phyloP scores from a whole-genome alignment of 1,284 basidiomycete species.

The Tilletia horrida region DNA sequence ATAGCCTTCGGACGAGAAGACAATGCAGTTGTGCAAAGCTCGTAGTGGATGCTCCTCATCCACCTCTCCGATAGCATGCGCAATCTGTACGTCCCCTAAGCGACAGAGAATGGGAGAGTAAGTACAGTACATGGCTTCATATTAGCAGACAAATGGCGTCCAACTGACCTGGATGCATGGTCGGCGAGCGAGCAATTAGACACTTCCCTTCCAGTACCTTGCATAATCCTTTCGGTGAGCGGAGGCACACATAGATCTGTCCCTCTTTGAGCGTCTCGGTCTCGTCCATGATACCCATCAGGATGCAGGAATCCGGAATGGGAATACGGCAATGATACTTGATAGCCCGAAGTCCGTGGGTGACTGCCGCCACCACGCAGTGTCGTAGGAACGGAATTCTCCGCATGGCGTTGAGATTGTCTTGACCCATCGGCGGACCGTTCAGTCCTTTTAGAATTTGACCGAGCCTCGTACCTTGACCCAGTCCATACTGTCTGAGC shows the following conservation, averaged over 20 bases:
- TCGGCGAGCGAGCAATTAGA: constrained; percentile 34
- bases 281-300: constrained; percentile 69
- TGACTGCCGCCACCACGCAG: constrained; percentile 62
- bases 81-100: constrained; percentile 27
- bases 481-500: constrained; percentile 62
- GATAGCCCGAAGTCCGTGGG: constrained; percentile 66
- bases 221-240: constrained; percentile 19
- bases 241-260: constrained; percentile 32
- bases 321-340: constrained; percentile 68
- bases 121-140: not conserved
- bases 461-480: constrained; percentile 60
- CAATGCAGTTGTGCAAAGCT: constrained; percentile 31
- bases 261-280: constrained; percentile 24
- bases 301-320: constrained; percentile 65
- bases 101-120: not conserved
- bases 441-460: constrained; percentile 61
- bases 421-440: constrained; percentile 61
- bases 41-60: constrained; percentile 28
- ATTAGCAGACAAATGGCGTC: too few relatives aligned
- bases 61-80: constrained; percentile 26
- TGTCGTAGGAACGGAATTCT: constrained; percentile 65
- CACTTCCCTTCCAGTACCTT: constrained; percentile 28
- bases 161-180: constrained; percentile 30
- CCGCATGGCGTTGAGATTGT: constrained; percentile 50
- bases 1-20: constrained; percentile 27